Base-by-base conservation (phyloP, 2,329 filamentous ascomycete species). In the Epicoccum nigrum region DNA sequence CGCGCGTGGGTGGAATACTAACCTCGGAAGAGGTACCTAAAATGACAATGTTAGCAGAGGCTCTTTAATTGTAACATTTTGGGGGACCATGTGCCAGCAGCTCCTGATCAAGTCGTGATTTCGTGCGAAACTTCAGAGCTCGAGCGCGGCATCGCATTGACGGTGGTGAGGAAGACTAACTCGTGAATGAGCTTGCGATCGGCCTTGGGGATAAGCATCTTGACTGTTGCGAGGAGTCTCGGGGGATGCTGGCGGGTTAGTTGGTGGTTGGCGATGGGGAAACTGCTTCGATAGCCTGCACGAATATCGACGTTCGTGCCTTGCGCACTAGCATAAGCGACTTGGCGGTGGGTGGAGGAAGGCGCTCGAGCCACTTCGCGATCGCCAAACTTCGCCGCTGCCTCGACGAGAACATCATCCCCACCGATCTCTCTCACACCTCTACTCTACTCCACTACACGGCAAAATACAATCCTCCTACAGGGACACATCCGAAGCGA, bases 101-200 rank as follows among this genome's bases (percentile, higher is more conserved):
- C 60, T 63, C 63, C 64, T 63, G 45, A 44, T 64, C 62, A 67
- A 71, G 62, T 54, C 59, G 63, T 55, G 47, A 61, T 66, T 64
- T 61, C 51, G 54, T 58, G 59, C 58, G 60, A 67, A 66, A 64
- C 58, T 60, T 55, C 59, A 57, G 42, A 56, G 47, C 59, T 61
- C 61, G 56, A 67, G 56, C 65, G 56, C 51, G 59, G 61, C 51
- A 54, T 43, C 51, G 28, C 43, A 38, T 51, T 51, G 51, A 56
- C 27, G 55, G 45, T 49, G 45, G 57, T 56, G 53, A 60, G 64
- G 64, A 54, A 46, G 88, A 99, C 90, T 89, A 93, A 96, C 89
- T 93, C 93, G 87, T 99, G 94, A 83, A 99, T 97, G 89, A 92
- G 91, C 90, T 99, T 99, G 85, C 95, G 92, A 85, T 99, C 94